Evolutionary conservation across 495 filamentous ascomycete genomes (phyloP).

Genomic region (Hypoxylon fragiforme): DNA sequence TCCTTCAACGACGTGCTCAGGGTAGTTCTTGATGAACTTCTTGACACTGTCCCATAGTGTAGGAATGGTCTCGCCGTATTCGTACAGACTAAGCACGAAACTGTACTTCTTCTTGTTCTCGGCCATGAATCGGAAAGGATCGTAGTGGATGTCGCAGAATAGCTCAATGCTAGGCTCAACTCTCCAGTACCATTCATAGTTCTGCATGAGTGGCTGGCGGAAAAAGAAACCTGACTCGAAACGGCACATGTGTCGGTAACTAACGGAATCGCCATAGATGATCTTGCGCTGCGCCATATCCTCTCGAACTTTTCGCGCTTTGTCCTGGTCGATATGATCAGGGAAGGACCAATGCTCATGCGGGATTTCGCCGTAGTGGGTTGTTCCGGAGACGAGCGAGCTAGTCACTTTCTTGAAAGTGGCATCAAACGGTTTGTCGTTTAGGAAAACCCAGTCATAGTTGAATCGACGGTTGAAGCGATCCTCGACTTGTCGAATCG

Average conservation of each 20-base stretch:
- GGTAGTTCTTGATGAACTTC: slow-evolving; percentile 85
- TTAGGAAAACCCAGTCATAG: slow-evolving; percentile 99
- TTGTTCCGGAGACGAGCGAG: slow-evolving; percentile 84
- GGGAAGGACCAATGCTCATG: slow-evolving; percentile 91
- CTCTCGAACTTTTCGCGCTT: slow-evolving; percentile 75
- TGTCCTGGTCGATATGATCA: slow-evolving; percentile 82
- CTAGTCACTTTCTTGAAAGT: slow-evolving; percentile 90
- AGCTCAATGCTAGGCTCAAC: slow-evolving; percentile 89
- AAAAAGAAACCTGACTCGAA: slow-evolving; percentile 96
- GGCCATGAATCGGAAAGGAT: slow-evolving; percentile 85
- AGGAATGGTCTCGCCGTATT: slow-evolving; percentile 94
- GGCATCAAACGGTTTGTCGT: slow-evolving; percentile 90
- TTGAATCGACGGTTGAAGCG: slow-evolving; percentile 94
- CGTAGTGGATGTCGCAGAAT: slow-evolving; percentile 81
- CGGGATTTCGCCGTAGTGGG: slow-evolving; percentile 83
- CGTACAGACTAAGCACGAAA: slow-evolving; percentile 86
- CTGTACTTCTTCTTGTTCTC: slow-evolving; percentile 90
- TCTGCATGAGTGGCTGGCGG: slow-evolving; percentile 75
- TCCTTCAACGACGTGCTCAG: slow-evolving; percentile 78
- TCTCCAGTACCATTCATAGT: slow-evolving; percentile 93
- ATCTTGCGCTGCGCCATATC: slow-evolving; percentile 84
- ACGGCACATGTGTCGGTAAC: slow-evolving; percentile 92
- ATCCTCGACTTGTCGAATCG: slow-evolving; percentile 93
- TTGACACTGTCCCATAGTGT: slow-evolving; percentile 93
- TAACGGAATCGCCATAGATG: slow-evolving; percentile 92